Conservation (phyloP, 768 basidiomycete species). For the Boletus tomentosulus region DNA sequence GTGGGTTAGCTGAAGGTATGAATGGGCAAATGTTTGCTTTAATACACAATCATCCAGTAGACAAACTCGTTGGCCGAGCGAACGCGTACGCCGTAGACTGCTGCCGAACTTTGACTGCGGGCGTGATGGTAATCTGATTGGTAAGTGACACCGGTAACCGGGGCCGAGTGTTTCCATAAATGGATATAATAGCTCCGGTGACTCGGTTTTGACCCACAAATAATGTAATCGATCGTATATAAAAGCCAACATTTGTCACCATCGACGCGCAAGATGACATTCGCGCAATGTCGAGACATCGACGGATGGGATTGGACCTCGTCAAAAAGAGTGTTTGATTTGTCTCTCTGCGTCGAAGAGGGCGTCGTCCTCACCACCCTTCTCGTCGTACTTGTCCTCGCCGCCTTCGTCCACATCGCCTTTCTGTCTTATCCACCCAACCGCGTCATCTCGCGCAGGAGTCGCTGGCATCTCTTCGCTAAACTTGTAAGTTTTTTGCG, state of each 20-base stretch:
- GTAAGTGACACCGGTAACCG: no score
- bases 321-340: not conserved
- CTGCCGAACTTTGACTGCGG: no score
- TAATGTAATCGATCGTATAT: not conserved
- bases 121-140: no score
- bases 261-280: not conserved
- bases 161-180: no score
- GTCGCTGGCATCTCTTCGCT: slow-evolving; percentile 46
- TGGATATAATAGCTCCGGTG: not conserved
- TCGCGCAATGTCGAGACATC: not conserved
- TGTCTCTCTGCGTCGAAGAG: slow-evolving; percentile 39
- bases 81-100: no score
- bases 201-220: not conserved
- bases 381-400: slow-evolving; percentile 43
- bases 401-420: slow-evolving; percentile 38
- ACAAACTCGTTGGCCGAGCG: no score
- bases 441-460: slow-evolving; percentile 41
- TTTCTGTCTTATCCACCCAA: slow-evolving; percentile 22
- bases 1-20: not conserved
- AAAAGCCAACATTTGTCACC: not conserved
- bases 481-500: slow-evolving; percentile 58
- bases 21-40: not conserved
- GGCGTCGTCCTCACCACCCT: slow-evolving; percentile 56
- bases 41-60: not conserved
- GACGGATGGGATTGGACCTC: not conserved